A percentile compares a stretch with the other conserved stretches of the same genome.
Evolutionary conservation across 1,284 basidiomycete genomes (phyloP).

Genomic region (Ustilago sp.): DNA sequence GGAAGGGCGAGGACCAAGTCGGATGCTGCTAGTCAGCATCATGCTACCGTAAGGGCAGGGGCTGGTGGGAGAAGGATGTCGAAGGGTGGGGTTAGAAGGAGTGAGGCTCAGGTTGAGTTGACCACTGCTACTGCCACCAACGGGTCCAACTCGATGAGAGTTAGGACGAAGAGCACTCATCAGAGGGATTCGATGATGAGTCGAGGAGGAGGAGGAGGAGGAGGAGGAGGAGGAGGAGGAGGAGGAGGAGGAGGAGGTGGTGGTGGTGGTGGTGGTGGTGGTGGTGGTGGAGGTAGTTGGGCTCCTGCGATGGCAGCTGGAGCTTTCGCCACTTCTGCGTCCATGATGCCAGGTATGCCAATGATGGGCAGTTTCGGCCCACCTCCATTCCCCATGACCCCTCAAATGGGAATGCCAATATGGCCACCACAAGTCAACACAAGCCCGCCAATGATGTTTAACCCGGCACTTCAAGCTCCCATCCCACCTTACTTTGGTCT

Average conservation of each 20-base stretch:
- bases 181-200: constrained; percentile 33
- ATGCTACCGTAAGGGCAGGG: constrained; percentile 15
- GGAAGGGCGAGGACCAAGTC: constrained; percentile 20
- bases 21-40: constrained; percentile 20
- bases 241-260: neutral
- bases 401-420: constrained; percentile 15
- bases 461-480: constrained; percentile 22
- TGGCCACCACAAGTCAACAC: constrained; percentile 12
- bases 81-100: constrained; percentile 22
- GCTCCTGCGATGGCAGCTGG: constrained; percentile 8
- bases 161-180: neutral
- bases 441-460: constrained; percentile 25
- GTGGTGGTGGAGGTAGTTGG: neutral
- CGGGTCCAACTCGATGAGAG: constrained; percentile 6
- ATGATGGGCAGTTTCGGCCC: constrained; percentile 9
- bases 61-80: constrained; percentile 12
- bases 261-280: too few relatives aligned
- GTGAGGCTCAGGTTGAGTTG: constrained; percentile 34
- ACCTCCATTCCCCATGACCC: constrained; percentile 3
- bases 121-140: neutral
- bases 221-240: neutral
- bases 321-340: constrained; percentile 16
- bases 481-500: constrained; percentile 31
- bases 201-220: neutral
- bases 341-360: constrained; percentile 5